Percentiles rank a stretch among this genome's conserved stretches.
Conservation (phyloP, 768 basidiomycete genomes). For the Podaxis carcinomalis region DNA sequence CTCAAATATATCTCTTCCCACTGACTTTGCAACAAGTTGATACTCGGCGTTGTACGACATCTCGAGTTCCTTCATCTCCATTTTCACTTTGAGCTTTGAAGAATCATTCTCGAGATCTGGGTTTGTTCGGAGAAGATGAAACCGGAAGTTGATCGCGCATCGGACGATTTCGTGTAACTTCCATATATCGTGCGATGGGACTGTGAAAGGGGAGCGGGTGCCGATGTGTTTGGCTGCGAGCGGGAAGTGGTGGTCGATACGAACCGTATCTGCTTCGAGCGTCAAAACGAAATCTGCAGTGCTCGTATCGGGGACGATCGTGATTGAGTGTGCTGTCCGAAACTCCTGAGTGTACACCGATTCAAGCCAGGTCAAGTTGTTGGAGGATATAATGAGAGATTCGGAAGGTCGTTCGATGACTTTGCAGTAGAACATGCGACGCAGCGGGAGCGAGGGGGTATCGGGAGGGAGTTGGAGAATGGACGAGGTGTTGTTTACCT, state of each 20-base stretch:
- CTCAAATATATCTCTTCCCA: constrained; percentile 24
- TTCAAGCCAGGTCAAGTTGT: constrained; percentile 23
- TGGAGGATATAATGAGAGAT: constrained; percentile 21
- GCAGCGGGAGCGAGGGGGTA: constrained; percentile 10
- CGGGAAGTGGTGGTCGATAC: constrained; percentile 21
- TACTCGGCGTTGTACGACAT: constrained; percentile 17
- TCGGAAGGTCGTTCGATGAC: constrained; percentile 14
- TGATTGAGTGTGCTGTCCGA: constrained; percentile 10
- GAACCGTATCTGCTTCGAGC: constrained; percentile 15
- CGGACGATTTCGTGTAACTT: constrained; percentile 18
- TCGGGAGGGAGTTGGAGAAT: constrained; percentile 10
- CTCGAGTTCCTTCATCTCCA: constrained; percentile 27
- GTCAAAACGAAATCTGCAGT: constrained; percentile 19
- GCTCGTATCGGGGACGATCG: constrained; percentile 14
- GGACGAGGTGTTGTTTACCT: constrained; percentile 20
- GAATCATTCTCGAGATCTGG: constrained; percentile 2
- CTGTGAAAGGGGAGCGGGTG: constrained; percentile 16
- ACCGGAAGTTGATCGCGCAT: constrained; percentile 21
- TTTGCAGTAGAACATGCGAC: constrained; percentile 22
- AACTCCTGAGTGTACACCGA: constrained; percentile 16
- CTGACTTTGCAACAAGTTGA: constrained; percentile 16
- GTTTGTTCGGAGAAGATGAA: constrained; percentile 23
- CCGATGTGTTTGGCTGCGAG: constrained; percentile 19
- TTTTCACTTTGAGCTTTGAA: constrained; percentile 18
- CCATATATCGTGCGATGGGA: constrained; percentile 11